Conservation (phyloP, 495 filamentous ascomycete species). For the Clohesyomyces aquaticus region DNA sequence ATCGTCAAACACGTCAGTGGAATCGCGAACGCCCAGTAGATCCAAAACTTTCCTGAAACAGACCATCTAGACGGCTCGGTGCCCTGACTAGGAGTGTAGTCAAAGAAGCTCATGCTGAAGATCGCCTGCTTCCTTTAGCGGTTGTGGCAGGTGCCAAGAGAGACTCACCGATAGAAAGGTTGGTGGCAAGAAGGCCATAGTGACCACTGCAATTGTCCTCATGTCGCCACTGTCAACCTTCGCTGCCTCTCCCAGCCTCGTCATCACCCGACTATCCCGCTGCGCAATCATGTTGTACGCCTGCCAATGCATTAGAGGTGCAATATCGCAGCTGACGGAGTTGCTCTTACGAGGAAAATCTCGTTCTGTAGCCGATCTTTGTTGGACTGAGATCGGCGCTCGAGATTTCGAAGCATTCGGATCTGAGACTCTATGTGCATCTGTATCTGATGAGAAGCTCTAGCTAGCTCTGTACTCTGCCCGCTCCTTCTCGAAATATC, state of each 20-base stretch:
- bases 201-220: conserved; percentile 18
- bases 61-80: background rate
- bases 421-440: conserved; percentile 13
- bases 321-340: background rate
- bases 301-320: background rate
- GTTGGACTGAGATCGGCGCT: conserved; percentile 8
- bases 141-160: background rate
- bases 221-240: conserved; percentile 5
- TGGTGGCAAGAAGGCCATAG: conserved; percentile 18
- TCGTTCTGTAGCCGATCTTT: conserved; percentile 25
- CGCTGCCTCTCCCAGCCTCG: conserved; percentile 12
- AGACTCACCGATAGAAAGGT: conserved; percentile 17
- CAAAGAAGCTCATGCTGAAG: conserved; percentile 20
- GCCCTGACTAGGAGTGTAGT: background rate
- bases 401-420: conserved; percentile 25
- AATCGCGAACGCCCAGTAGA: background rate
- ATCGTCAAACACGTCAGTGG: background rate
- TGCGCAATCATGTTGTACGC: conserved; percentile 12
- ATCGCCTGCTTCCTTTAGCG: background rate
- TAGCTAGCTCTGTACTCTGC: background rate
- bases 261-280: conserved; percentile 4
- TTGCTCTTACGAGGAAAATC: conserved; percentile 11
- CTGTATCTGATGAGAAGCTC: background rate
- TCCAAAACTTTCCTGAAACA: background rate
- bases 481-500: background rate